phyloP scores from a whole-genome alignment of 2,329 filamentous ascomycete genomes.

The Fusarium burgessii region DNA sequence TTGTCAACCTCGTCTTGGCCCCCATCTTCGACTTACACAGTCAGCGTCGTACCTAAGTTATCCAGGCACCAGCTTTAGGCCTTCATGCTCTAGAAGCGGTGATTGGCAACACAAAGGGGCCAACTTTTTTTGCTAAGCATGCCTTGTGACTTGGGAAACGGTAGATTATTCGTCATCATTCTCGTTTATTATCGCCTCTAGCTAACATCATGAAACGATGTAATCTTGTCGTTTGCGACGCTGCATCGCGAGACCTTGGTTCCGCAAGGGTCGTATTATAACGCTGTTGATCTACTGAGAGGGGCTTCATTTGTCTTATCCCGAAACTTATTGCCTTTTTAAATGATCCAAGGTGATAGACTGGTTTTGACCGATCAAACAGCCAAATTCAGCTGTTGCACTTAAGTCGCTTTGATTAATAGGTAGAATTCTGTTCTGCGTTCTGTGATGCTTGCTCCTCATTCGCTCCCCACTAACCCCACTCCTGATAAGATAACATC shows the following conservation, averaged over 20 bases:
- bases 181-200: conserved; percentile 19
- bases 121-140: conserved; percentile 16
- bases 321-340: not conserved
- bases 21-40: conserved; percentile 39
- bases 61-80: conserved; percentile 38
- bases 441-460: conserved; percentile 10
- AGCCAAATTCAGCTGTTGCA: not conserved
- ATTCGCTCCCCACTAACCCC: conserved; percentile 17
- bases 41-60: conserved; percentile 30
- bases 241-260: conserved; percentile 11
- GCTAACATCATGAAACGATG: conserved; percentile 3
- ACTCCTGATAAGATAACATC: conserved; percentile 12
- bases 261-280: not conserved
- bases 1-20: not conserved
- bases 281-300: not conserved
- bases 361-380: not conserved
- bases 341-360: not conserved
- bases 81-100: conserved; percentile 13
- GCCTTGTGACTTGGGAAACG: conserved; percentile 33
- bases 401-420: not conserved
- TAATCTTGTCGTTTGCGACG: not conserved
- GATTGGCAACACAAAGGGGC: conserved; percentile 35
- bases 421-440: not conserved
- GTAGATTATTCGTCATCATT: conserved; percentile 36
- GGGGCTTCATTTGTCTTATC: not conserved